Evolutionary conservation across 2,329 filamentous ascomycete species (phyloP), one percentile per base, ranked within the genome.

Genomic region (Fusarium sp.): DNA sequence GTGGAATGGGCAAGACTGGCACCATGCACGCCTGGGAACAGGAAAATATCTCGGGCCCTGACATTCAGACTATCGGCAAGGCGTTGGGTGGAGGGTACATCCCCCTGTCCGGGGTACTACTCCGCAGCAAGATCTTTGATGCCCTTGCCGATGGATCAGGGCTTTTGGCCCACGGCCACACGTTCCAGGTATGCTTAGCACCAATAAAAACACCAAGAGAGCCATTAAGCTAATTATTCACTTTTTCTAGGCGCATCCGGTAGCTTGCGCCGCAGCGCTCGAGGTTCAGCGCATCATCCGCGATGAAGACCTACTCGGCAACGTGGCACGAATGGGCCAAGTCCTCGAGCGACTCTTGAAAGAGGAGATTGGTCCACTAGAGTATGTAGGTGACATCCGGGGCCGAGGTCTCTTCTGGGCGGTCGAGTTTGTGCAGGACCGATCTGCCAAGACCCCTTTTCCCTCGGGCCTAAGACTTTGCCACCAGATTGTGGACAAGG

Each of bases 21-120:
- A 74, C 69, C 16, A 69, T 78, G 63, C 74, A 79, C 67, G 77
- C 74, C 2, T 76, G 65, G 69, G 66, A 76, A 45, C 74, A 76
- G 27, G 74, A 73, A n/a, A 63, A 27, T 4, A 73, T 76, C 4
- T 69, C 68, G 3, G 73, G 65, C 0, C 71, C 74, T 2, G 74
- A 76, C 25, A 69, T 76, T 20, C 71, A 74, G 47, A 71, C 50
- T 10, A 66, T 76, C 20, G 74, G 74, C 10, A 74, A 74, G 56
- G 66, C 66, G 6, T 29, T 76, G 6, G 71, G 71, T 1, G 71
- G 68, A 7, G 74, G 71, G 8, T 76, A 74, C 22, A 61, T 70
- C 5, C 71, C 69, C 3, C 35, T 76, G 5, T 76, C 71, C 1
- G 63, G 36, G 5, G 68, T 75, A 6, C 29, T 76, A 5, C 60